Evolutionary conservation across 768 basidiomycete species (phyloP), one percentile per base, ranked within the genome.

Genomic region (Phanerochaete carnosa): DNA sequence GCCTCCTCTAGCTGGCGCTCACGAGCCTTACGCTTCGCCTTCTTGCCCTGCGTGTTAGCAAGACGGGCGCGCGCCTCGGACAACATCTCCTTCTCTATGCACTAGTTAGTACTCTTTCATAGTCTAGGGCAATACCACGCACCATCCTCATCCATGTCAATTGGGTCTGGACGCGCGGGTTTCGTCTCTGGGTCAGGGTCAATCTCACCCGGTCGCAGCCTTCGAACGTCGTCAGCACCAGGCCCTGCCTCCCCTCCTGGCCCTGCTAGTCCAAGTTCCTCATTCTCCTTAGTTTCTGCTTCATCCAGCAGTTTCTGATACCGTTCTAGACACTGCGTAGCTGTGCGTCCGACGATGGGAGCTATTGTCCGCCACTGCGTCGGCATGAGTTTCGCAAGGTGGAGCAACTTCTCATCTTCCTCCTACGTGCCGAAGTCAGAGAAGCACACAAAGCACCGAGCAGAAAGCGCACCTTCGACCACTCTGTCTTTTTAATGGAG

Each of bases 81-180:
- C 68, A 99, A 77, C 97, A 99, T 98, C 74, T 98, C 97, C 87
- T 98, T 98, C 76, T 98, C 95, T 94, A 67, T 28, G 64, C 13
- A 50, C 51, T 65, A 30, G 25, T 64, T 43, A 67, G 29, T 45
- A 15, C 29, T 55, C 57, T 30, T 45, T 16, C 46, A 16, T 29
- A 58, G 15, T 29, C 2, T 1, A 22, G 4, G 8, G 9, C 19
- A 35, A n/a, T n/a, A n/a, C n/a, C 19, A 76, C 83, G 60, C 64
- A 90, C 93, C 95, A 70, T 98, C 97, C 76, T 99, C 97, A 71
- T 99, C 97, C 97, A 99, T 99, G 76, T 99, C 97, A 66, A 98
- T 98, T 6, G 97, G 97, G 77, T 99, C 97, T 5, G 97, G 97
- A 28, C 97, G 85, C 12, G 97, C 97, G 51, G 97, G 94, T 70